phyloP scores from a whole-genome alignment of 495 filamentous ascomycete genomes.

The Penicillium diatomitis region DNA sequence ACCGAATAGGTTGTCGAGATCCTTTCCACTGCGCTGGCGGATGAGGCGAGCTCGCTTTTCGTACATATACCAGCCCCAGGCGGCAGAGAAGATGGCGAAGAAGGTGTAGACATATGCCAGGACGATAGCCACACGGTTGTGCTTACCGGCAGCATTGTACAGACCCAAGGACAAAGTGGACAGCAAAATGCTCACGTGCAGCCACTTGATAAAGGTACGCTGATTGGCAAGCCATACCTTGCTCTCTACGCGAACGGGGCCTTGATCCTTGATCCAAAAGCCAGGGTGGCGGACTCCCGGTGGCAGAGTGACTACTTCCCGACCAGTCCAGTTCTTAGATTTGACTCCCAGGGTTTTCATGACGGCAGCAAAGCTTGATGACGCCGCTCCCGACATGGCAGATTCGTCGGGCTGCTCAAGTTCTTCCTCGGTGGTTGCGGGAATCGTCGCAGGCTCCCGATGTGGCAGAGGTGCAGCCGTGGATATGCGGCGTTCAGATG shows the following conservation, averaged over 20 bases:
- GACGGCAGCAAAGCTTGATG: constrained; percentile 42
- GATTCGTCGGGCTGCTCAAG: constrained; percentile 1
- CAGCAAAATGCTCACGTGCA: constrained; percentile 81
- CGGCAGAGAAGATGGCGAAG: constrained; percentile 72
- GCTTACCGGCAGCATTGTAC: constrained; percentile 73
- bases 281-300: constrained; percentile 78
- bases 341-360: constrained; percentile 69
- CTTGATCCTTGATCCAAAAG: constrained; percentile 84
- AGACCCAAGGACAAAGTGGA: constrained; percentile 73
- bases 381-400: neutral
- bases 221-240: constrained; percentile 99
- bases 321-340: constrained; percentile 54
- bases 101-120: constrained; percentile 74
- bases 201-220: constrained; percentile 95
- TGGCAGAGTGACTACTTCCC: constrained; percentile 46
- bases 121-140: constrained; percentile 59
- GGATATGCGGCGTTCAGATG: constrained; percentile 15
- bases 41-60: constrained; percentile 70
- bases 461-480: constrained; percentile 9
- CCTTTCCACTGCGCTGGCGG: constrained; percentile 70
- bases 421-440: constrained; percentile 10
- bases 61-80: constrained; percentile 83
- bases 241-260: constrained; percentile 81
- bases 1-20: constrained; percentile 81
- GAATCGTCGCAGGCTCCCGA: constrained; percentile 7